Evolutionary conservation across 805 yeast species (phyloP).

Genomic region (Vanderwaltozyma verrucispora): DNA sequence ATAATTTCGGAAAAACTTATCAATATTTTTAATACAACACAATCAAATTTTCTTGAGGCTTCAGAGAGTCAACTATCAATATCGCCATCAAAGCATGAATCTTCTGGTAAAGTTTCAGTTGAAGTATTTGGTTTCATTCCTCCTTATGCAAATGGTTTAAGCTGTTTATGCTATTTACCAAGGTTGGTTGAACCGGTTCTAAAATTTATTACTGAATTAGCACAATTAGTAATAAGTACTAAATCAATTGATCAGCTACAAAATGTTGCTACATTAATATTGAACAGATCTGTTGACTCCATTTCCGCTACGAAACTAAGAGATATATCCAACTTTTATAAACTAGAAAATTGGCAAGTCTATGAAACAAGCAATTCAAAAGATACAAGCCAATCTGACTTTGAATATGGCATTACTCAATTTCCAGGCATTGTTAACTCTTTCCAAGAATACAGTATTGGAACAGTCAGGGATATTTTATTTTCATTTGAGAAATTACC

Average conservation of each 20-base stretch:
- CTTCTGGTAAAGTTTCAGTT: slow-evolving; percentile 17
- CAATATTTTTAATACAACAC: slow-evolving; percentile 29
- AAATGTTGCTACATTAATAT: slow-evolving; percentile 28
- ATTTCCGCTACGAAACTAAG: slow-evolving; percentile 42
- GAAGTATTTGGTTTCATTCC: slow-evolving; percentile 48
- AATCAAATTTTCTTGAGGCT: slow-evolving; percentile 8
- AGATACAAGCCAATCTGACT: background rate
- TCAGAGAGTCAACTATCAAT: slow-evolving; percentile 1
- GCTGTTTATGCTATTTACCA: slow-evolving; percentile 44
- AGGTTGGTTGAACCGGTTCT: slow-evolving; percentile 36
- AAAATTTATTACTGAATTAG: slow-evolving; percentile 34
- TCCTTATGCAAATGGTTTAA: slow-evolving; percentile 50
- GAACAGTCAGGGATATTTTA: slow-evolving; percentile 26
- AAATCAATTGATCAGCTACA: slow-evolving; percentile 31
- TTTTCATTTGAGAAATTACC: slow-evolving; percentile 29
- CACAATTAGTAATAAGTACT: slow-evolving; percentile 34
- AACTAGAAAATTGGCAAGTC: slow-evolving; percentile 33
- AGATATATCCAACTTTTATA: slow-evolving; percentile 35
- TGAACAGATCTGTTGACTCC: slow-evolving; percentile 37
- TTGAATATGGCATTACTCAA: slow-evolving; percentile 29
- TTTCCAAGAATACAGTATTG: slow-evolving; percentile 28
- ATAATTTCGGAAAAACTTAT: slow-evolving; percentile 24
- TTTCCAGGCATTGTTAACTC: slow-evolving; percentile 29
- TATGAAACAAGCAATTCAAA: slow-evolving; percentile 16
- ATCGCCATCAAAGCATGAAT: background rate